Percentiles rank a stretch among this genome's conserved stretches.
Evolutionary conservation across 2,329 filamentous ascomycete species (phyloP).

Genomic region (Amauroascus niger): DNA sequence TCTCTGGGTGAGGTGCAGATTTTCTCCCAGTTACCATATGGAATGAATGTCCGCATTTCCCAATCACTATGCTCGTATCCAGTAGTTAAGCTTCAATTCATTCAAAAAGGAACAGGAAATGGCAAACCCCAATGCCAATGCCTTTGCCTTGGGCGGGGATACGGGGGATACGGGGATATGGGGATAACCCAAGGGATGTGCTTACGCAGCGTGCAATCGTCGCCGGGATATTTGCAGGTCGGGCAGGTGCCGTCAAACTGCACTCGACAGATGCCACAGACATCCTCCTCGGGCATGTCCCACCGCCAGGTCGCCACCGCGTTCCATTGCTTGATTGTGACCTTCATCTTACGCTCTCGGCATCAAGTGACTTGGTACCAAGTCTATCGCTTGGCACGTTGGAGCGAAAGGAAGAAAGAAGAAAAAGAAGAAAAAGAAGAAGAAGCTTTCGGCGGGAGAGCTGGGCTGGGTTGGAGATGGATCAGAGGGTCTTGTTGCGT

Average conservation of each 20-base stretch:
- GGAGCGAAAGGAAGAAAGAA: too few relatives aligned
- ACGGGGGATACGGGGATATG: not conserved
- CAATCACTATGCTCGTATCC: conserved; percentile 56
- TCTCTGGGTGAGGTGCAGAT: not conserved
- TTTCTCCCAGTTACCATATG: conserved; percentile 76
- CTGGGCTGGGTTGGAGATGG: conserved; percentile 3
- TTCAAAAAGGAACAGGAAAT: not conserved
- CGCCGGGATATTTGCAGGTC: conserved; percentile 93
- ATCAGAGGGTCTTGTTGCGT: not conserved
- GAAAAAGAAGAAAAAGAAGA: too few relatives aligned
- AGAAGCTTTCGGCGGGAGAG: conserved; percentile 5
- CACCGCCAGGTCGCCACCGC: conserved; percentile 94
- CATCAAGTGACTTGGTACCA: too few relatives aligned
- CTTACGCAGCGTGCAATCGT: conserved; percentile 85
- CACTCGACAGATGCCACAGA: conserved; percentile 96
- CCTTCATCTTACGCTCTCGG: conserved; percentile 60
- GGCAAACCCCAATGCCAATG: too few relatives aligned
- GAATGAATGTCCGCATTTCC: conserved; percentile 94
- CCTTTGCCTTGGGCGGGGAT: too few relatives aligned
- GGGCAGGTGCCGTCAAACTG: conserved; percentile 97
- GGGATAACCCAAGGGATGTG: conserved; percentile 18
- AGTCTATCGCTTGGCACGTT: not conserved
- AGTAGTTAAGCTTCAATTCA: not conserved
- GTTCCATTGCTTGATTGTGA: conserved; percentile 87
- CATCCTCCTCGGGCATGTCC: conserved; percentile 95